phyloP scores from a whole-genome alignment of 2,329 filamentous ascomycete genomes.

The Xylariaceae sp. region DNA sequence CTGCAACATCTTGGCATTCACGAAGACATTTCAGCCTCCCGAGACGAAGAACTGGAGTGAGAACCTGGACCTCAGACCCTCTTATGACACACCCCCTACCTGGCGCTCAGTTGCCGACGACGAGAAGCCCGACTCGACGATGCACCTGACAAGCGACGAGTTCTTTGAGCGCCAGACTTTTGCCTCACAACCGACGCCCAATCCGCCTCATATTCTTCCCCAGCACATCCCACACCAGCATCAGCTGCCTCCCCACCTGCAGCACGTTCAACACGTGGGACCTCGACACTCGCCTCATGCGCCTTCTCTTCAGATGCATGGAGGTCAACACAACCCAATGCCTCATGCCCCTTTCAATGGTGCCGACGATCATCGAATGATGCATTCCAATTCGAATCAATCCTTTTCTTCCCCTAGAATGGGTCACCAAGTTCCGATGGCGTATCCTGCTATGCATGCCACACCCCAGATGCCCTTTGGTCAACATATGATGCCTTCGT shows the following conservation, averaged over 20 bases:
- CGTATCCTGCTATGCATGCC: slow-evolving; percentile 64
- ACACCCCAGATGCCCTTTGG: slow-evolving; percentile 66
- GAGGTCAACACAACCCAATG: slow-evolving; percentile 63
- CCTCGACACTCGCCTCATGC: slow-evolving; percentile 69
- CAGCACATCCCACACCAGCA: slow-evolving; percentile 71
- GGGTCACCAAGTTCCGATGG: slow-evolving; percentile 62
- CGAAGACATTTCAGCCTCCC: slow-evolving; percentile 50
- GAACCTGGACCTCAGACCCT: slow-evolving; percentile 77
- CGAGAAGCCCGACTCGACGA: slow-evolving; percentile 62
- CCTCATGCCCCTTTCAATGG: slow-evolving; percentile 63
- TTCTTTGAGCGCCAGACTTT: slow-evolving; percentile 68
- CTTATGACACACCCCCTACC: slow-evolving; percentile 77
- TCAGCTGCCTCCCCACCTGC: slow-evolving; percentile 77
- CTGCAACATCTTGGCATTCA: slow-evolving; percentile 49
- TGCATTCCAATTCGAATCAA: slow-evolving; percentile 75
- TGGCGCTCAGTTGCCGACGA: slow-evolving; percentile 72
- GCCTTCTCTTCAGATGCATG: slow-evolving; percentile 70
- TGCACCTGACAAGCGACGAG: slow-evolving; percentile 65
- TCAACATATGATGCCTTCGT: slow-evolving; percentile 66
- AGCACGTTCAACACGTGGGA: slow-evolving; percentile 63
- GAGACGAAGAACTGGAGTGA: slow-evolving; percentile 59
- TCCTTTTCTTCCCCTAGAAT: slow-evolving; percentile 82
- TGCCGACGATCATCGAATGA: slow-evolving; percentile 82
- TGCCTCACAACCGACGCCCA: slow-evolving; percentile 61
- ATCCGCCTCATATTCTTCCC: slow-evolving; percentile 62